Percentiles rank a stretch among this genome's conserved stretches.
phyloP scores from a whole-genome alignment of 257 asterid genomes.

The Plantago elongata region DNA sequence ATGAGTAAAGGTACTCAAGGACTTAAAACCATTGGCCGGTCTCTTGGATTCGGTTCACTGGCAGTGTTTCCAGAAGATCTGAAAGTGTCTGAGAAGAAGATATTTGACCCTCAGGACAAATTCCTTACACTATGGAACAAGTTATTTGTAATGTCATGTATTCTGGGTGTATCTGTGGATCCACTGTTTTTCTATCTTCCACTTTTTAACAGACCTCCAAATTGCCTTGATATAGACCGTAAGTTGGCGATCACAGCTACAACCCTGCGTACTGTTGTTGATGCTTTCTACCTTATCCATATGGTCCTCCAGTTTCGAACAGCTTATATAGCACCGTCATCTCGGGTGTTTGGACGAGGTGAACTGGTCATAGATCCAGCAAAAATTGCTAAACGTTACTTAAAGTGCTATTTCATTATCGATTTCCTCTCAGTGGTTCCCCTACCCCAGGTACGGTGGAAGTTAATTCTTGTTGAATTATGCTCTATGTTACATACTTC shows the following conservation, averaged over 20 bases:
- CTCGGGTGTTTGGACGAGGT: conserved; percentile 98
- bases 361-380: conserved; percentile 96
- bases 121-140: conserved; percentile 87
- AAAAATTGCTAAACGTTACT: conserved; percentile 88
- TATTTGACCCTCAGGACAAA: conserved; percentile 96
- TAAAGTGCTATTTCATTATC: conserved; percentile 73
- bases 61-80: conserved; percentile 98
- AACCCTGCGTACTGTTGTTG: conserved; percentile 79
- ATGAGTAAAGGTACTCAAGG: conserved; percentile 93
- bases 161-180: conserved; percentile 87
- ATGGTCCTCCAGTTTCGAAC: conserved; percentile 97
- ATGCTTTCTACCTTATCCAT: conserved; percentile 84
- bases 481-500: neutral
- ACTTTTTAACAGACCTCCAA: conserved; percentile 53
- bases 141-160: conserved; percentile 84
- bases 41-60: conserved; percentile 82
- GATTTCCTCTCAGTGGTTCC: conserved; percentile 95
- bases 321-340: conserved; percentile 97
- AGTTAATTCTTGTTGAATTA: conserved; percentile 1
- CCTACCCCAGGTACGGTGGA: conserved; percentile 78
- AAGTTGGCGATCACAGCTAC: conserved; percentile 82
- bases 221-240: conserved; percentile 85
- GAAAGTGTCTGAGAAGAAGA: conserved; percentile 80
- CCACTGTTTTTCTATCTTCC: conserved; percentile 97
- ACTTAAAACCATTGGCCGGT: conserved; percentile 81